Conservation (phyloP, 2,329 filamentous ascomycete genomes). For the Onygenales sp. region DNA sequence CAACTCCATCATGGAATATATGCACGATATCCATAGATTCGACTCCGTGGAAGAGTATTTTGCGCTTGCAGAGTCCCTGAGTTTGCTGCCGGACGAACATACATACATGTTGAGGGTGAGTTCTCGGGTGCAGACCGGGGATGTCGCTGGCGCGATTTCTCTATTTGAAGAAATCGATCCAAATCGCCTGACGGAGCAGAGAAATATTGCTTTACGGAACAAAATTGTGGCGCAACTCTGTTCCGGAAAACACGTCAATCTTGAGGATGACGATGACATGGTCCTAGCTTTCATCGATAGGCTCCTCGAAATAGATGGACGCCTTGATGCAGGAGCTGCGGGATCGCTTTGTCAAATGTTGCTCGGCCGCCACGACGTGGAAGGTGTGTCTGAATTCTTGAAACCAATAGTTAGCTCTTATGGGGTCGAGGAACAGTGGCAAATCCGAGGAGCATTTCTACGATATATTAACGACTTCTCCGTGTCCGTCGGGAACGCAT, state of each 20-base stretch:
- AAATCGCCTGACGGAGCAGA: constrained; percentile 45
- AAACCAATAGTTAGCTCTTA: constrained; percentile 49
- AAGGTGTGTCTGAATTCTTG: constrained; percentile 73
- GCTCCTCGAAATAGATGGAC: constrained; percentile 59
- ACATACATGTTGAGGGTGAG: constrained; percentile 69
- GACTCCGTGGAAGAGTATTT: constrained; percentile 67
- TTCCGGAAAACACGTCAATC: constrained; percentile 62
- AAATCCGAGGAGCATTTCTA: constrained; percentile 57
- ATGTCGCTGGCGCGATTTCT: constrained; percentile 53
- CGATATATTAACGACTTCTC: constrained; percentile 55
- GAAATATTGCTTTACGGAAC: constrained; percentile 61
- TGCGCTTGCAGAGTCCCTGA: constrained; percentile 54
- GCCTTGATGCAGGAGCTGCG: constrained; percentile 65
- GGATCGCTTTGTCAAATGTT: constrained; percentile 64
- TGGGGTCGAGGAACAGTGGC: constrained; percentile 49
- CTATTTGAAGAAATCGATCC: constrained; percentile 45
- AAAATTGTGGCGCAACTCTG: constrained; percentile 40
- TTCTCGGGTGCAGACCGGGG: constrained; percentile 62
- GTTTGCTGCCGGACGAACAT: constrained; percentile 55
- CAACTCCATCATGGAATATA: constrained; percentile 65
- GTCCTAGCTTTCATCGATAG: constrained; percentile 66
- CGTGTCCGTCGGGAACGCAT: constrained; percentile 50
- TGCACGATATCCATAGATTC: constrained; percentile 59
- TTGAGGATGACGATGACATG: constrained; percentile 50
- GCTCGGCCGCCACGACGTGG: constrained; percentile 63